phyloP scores from a whole-genome alignment of 495 filamentous ascomycete genomes.

The Lentithecium fluviatile region DNA sequence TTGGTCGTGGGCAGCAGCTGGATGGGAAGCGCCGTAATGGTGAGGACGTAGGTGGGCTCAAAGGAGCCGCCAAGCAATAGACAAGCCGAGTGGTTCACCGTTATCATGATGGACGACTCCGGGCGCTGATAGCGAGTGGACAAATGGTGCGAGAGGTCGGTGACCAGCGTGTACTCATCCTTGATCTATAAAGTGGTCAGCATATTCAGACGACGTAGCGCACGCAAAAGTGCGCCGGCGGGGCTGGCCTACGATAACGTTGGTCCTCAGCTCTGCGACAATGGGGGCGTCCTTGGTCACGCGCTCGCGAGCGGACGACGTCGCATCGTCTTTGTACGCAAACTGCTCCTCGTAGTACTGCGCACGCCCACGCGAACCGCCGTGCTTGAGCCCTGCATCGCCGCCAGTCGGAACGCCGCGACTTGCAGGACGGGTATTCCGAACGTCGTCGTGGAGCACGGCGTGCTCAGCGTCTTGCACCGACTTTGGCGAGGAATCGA shows the following conservation, averaged over 20 bases:
- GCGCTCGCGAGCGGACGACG: conserved; percentile 55
- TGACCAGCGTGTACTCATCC: conserved; percentile 68
- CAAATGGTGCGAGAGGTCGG: conserved; percentile 65
- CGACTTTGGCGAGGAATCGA: conserved; percentile 23
- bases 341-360: conserved; percentile 65
- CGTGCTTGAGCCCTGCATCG: conserved; percentile 10
- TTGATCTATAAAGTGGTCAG: conserved; percentile 51
- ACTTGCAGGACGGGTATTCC: conserved; percentile 9
- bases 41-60: conserved; percentile 77
- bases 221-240: neutral
- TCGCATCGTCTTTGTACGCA: conserved; percentile 49
- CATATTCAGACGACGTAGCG: neutral
- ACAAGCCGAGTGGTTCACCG: conserved; percentile 69
- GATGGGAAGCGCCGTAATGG: conserved; percentile 67
- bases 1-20: conserved; percentile 75
- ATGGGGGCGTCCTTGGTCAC: conserved; percentile 67
- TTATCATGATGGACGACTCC: conserved; percentile 68
- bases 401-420: conserved; percentile 6
- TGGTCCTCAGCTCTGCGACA: conserved; percentile 79
- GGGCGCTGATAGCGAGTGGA: conserved; percentile 71
- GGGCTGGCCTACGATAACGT: conserved; percentile 63
- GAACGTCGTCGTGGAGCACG: conserved; percentile 8
- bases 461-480: conserved; percentile 14
- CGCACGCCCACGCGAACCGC: conserved; percentile 23
- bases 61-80: conserved; percentile 71